Percentiles rank a stretch among this genome's conserved stretches.
phyloP scores from a whole-genome alignment of 2,329 filamentous ascomycete genomes.

The Mollisia scopiformis region DNA sequence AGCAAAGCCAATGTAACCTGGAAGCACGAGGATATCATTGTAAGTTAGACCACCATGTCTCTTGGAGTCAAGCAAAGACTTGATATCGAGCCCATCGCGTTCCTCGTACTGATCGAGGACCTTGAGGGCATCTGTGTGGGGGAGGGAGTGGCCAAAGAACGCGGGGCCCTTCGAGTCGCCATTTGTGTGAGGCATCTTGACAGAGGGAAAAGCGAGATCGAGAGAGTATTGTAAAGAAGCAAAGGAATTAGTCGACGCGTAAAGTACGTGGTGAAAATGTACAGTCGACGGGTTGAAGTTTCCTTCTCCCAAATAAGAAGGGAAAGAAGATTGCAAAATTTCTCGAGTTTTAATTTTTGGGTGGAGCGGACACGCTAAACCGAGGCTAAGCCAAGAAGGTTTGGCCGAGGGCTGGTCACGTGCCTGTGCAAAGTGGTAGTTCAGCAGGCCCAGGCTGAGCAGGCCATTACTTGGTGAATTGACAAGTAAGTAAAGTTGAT shows the following conservation, averaged over 20 bases:
- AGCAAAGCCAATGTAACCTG: conserved; percentile 97
- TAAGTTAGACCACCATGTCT: conserved; percentile 94
- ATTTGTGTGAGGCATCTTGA: conserved; percentile 74
- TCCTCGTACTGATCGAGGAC: conserved; percentile 79
- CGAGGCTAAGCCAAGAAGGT: conserved; percentile 11
- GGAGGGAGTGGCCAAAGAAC: conserved; percentile 53
- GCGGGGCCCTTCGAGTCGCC: conserved; percentile 53
- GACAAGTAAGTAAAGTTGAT: too few relatives aligned
- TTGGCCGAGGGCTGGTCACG: conserved; percentile 3
- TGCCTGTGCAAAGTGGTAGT: too few relatives aligned
- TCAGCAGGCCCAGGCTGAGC: too few relatives aligned
- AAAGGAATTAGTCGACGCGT: conserved; percentile 45
- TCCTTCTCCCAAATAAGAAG: conserved; percentile 58
- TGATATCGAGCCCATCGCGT: conserved; percentile 84
- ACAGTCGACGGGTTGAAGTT: conserved; percentile 62
- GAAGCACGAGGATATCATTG: conserved; percentile 97
- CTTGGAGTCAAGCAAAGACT: conserved; percentile 87
- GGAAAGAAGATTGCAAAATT: conserved; percentile 36
- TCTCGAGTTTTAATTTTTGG: conserved; percentile 17
- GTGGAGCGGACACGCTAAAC: neutral
- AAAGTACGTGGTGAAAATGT: conserved; percentile 42
- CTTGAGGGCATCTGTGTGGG: conserved; percentile 77
- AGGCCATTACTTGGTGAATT: too few relatives aligned
- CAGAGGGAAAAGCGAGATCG: conserved; percentile 33
- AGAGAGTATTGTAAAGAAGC: conserved; percentile 26